Percentiles rank a stretch among this genome's conserved stretches.
Conservation (phyloP, 805 yeast genomes). For the Tanozyma kutaoensis region DNA sequence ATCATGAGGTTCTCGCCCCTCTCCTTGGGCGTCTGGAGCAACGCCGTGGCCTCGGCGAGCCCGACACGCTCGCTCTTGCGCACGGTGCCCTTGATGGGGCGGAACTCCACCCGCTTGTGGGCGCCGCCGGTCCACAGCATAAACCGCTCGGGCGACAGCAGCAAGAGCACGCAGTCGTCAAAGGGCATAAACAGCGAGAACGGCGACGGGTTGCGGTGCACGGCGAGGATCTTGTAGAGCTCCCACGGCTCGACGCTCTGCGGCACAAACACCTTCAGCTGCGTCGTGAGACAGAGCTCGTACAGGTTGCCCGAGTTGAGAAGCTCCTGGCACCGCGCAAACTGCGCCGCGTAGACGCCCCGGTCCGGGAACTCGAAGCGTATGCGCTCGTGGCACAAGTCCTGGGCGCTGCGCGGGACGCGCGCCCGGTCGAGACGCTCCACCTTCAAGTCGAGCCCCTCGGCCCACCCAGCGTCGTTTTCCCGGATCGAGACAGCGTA, state of each 20-base stretch:
- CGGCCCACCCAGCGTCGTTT: conserved; percentile 13
- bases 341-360: conserved; percentile 38
- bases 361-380: conserved; percentile 37
- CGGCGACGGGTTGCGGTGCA: conserved; percentile 75
- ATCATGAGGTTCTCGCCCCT: conserved; percentile 95
- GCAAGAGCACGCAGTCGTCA: conserved; percentile 48
- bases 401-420: conserved; percentile 9
- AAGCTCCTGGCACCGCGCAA: conserved; percentile 50
- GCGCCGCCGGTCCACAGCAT: conserved; percentile 52
- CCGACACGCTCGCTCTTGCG: conserved; percentile 39
- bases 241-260: conserved; percentile 51
- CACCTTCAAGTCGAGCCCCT: background rate
- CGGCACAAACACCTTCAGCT: conserved; percentile 46
- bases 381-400: conserved; percentile 10
- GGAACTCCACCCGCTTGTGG: conserved; percentile 46
- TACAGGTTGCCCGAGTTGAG: conserved; percentile 80
- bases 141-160: conserved; percentile 93
- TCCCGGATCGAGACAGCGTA: conserved; percentile 39
- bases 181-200: conserved; percentile 73
- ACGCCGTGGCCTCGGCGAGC: conserved; percentile 42
- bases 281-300: conserved; percentile 82
- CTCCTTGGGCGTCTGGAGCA: conserved; percentile 78
- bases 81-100: conserved; percentile 97
- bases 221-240: conserved; percentile 58
- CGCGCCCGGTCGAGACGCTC: too few relatives aligned